A percentile compares a stretch with the other conserved stretches of the same genome.
Conservation (phyloP, 2,329 filamentous ascomycete genomes). For the Trichoderma atrobrunneum region DNA sequence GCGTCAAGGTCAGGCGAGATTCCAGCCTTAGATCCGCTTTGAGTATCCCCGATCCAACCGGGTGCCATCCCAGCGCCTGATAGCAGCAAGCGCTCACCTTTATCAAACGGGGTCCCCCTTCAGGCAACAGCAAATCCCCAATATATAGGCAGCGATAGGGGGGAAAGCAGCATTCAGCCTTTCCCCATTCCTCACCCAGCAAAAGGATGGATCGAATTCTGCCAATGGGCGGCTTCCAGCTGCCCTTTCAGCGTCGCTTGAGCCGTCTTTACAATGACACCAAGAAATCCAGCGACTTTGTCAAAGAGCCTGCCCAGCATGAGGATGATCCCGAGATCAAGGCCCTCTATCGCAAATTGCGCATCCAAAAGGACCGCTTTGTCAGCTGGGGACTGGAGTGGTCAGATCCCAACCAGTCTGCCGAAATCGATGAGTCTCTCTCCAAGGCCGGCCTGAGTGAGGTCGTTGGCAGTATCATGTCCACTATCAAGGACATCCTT, state of each 20-base stretch:
- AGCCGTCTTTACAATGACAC: conserved; percentile 78
- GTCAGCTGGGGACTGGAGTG: conserved; percentile 79
- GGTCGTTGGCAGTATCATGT: conserved; percentile 74
- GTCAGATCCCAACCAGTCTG: conserved; percentile 67
- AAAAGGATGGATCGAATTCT: conserved; percentile 49
- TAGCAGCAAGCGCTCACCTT: neutral
- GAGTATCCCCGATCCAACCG: conserved; percentile 11
- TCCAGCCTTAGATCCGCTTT: conserved; percentile 13
- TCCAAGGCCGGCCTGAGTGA: conserved; percentile 74
- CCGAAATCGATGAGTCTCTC: conserved; percentile 68
- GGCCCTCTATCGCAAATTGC: conserved; percentile 69
- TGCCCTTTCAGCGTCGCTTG: conserved; percentile 60
- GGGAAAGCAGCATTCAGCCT: neutral
- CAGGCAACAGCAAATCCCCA: conserved; percentile 19
- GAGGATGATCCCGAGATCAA: conserved; percentile 67
- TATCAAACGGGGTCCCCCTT: conserved; percentile 4
- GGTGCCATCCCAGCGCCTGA: conserved; percentile 11
- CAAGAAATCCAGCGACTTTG: conserved; percentile 73
- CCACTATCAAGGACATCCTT: conserved; percentile 75
- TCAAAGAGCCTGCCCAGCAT: conserved; percentile 62
- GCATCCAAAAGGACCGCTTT: conserved; percentile 76
- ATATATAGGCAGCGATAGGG: conserved; percentile 8
- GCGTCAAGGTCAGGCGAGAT: conserved; percentile 1
- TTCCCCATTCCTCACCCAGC: neutral
- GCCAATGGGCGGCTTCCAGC: conserved; percentile 51